Conservation (phyloP, 768 basidiomycete species). For the Rhodosporidiobolus sp. region DNA sequence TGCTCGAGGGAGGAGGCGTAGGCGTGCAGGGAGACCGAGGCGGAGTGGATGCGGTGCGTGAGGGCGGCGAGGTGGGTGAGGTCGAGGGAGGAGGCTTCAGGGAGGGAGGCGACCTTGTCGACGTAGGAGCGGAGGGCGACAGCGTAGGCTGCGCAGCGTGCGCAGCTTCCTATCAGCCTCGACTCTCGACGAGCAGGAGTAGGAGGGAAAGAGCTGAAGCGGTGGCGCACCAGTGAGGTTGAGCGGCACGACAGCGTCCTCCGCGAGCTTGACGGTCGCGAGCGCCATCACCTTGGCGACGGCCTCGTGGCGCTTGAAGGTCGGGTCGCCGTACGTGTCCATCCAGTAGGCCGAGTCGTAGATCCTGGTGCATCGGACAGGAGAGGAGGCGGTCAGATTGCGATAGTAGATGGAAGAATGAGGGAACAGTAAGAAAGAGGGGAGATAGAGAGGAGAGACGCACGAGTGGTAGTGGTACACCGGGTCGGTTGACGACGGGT, state of each 20-base stretch:
- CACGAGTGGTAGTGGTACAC: conserved; percentile 40
- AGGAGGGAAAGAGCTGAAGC: too few relatives aligned
- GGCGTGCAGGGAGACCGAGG: neutral
- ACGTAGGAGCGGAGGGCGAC: conserved; percentile 37
- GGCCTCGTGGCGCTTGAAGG: conserved; percentile 62
- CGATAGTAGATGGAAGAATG: neutral
- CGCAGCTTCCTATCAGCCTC: too few relatives aligned
- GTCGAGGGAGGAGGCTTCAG: conserved; percentile 10
- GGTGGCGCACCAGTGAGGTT: conserved; percentile 36
- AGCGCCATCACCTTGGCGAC: conserved; percentile 41
- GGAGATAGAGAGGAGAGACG: conserved; percentile 34
- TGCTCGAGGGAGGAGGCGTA: neutral
- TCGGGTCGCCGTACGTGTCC: conserved; percentile 70
- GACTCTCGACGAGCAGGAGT: neutral
- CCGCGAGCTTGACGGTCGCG: conserved; percentile 32
- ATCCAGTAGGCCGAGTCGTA: conserved; percentile 73
- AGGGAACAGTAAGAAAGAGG: conserved; percentile 39
- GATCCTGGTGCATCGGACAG: conserved; percentile 58
- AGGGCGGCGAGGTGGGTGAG: neutral
- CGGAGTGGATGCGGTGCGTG: neutral
- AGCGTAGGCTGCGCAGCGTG: conserved; percentile 32
- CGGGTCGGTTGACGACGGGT: conserved; percentile 50
- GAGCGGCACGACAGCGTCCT: conserved; percentile 43
- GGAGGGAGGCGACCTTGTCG: conserved; percentile 33
- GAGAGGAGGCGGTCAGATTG: conserved; percentile 55